These are phyloP conservation scores for Sugiyamaella xylanicola DNA, from an alignment of 1,139 yeast species.

Conservation along the genomic window DNA sequence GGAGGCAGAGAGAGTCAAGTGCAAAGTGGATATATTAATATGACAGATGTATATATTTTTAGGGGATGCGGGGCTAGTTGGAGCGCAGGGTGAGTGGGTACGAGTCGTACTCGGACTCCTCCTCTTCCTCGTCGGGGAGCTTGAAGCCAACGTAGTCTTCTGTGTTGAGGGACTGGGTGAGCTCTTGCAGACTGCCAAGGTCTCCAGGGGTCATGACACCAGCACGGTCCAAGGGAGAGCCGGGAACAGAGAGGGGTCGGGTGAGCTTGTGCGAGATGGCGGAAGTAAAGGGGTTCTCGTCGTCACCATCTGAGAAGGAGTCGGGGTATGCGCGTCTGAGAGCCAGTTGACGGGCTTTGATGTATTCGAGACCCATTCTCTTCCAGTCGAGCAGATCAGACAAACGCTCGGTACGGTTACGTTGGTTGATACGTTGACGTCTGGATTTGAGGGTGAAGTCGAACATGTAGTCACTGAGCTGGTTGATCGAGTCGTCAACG, in stretches of 20 bases:
- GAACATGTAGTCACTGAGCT: conserved; percentile 85
- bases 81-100: conserved; percentile 29
- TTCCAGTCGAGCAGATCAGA: conserved; percentile 95
- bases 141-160: conserved; percentile 83
- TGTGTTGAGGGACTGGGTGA: conserved; percentile 67
- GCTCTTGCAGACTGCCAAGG: conserved; percentile 93
- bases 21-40: background rate
- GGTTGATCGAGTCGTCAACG: conserved; percentile 92
- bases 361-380: conserved; percentile 95
- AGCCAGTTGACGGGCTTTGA: conserved; percentile 91
- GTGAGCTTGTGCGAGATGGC: conserved; percentile 62
- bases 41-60: conserved; percentile 1
- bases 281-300: conserved; percentile 57
- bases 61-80: background rate
- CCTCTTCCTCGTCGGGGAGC: conserved; percentile 60
- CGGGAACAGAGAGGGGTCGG: conserved; percentile 92
- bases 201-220: conserved; percentile 91
- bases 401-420: conserved; percentile 94
- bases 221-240: conserved; percentile 69
- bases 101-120: conserved; percentile 33
- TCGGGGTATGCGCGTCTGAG: conserved; percentile 93
- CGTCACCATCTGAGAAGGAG: conserved; percentile 53
- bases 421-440: conserved; percentile 96
- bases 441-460: conserved; percentile 86
- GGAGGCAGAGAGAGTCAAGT: background rate